Base-by-base conservation (phyloP, 2,329 filamentous ascomycete genomes). In the Aspergillus spinulosporus region DNA sequence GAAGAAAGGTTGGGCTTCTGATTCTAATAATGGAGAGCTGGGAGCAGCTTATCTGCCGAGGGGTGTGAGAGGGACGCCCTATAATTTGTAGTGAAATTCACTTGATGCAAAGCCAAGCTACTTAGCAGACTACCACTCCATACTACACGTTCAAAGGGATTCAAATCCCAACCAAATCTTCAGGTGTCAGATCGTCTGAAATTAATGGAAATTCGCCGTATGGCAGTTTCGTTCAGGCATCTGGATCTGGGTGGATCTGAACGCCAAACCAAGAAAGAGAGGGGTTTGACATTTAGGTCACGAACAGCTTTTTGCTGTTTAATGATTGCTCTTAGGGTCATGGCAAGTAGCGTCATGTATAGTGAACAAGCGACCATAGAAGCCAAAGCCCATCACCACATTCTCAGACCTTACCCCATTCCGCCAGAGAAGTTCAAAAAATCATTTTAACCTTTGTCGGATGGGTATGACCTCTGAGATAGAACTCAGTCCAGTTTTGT, bases 1-100 rank as follows among this genome's bases (percentile, higher is more conserved):
- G 39, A 44, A 36, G 12, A 40, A 52, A 29, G 40, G 49, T 8
- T 52, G 37, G 49, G 36, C 21, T 50, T 28, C 49, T 44, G 11
- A 52, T 45, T 40, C 42, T 52, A 29, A 36, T 36, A 14, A 32
- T 52, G 49, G 49, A 52, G 49, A 52, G 37, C 40, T 52, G 39
- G 49, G 39, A 52, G 28, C 15, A 9, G 39, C 37, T 15, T 42
- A 42, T 42, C 49, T 51, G n/a, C 49, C 49, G 28, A 12, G 37
- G 8, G 39, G 49, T 44, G 26, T 32, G 26, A 36, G 49, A 51
- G 49, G 49, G n/a, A 37, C 49, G 4, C 49, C 49, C 14, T 51
- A 32, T 51, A 51, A 49, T 49, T 39, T 49, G 46, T 49, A 48
- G 46, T 12, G 29, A 47, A 37, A 21, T 21, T 21, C 21, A 21